Percentiles rank a stretch among this genome's conserved stretches.
Evolutionary conservation across 2,329 filamentous ascomycete genomes (phyloP).

Genomic region (Blumeriella jaapii): DNA sequence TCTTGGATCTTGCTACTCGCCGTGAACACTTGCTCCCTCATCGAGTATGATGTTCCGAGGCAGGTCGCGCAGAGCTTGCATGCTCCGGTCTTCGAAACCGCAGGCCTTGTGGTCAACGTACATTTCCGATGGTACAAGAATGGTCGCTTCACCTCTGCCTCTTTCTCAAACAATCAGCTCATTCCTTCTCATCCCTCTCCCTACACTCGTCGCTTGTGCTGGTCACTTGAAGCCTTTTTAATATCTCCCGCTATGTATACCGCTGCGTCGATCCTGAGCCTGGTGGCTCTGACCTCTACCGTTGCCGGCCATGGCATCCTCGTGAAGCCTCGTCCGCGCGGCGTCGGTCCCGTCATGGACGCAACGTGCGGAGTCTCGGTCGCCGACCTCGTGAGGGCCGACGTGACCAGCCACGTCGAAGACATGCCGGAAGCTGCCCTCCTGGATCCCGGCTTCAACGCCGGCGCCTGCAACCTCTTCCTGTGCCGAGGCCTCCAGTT

Average conservation of each 20-base stretch:
- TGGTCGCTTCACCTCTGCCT: too few relatives aligned
- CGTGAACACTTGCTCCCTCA: too few relatives aligned
- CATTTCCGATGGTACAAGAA: too few relatives aligned
- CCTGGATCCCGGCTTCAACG: slow-evolving; percentile 20
- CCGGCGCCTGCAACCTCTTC: slow-evolving; percentile 30
- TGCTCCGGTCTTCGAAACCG: too few relatives aligned
- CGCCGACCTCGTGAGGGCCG: slow-evolving; percentile 22
- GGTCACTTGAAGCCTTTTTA: slow-evolving; percentile 15
- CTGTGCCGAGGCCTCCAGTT: slow-evolving; percentile 38
- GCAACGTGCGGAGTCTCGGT: slow-evolving; percentile 33
- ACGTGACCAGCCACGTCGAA: slow-evolving; percentile 24
- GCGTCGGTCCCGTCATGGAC: slow-evolving; percentile 32
- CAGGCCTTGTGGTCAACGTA: too few relatives aligned
- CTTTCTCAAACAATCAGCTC: slow-evolving; percentile 1
- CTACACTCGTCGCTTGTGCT: slow-evolving; percentile 13
- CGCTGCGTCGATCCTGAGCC: slow-evolving; percentile 2
- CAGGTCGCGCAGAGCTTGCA: too few relatives aligned
- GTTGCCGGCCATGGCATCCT: slow-evolving; percentile 36
- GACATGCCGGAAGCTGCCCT: slow-evolving; percentile 28
- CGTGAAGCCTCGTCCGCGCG: slow-evolving; percentile 30
- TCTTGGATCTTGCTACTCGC: too few relatives aligned
- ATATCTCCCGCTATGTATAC: slow-evolving; percentile 4
- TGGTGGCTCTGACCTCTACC: slow-evolving; percentile 11
- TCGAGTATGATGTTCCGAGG: too few relatives aligned
- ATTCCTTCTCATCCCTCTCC: slow-evolving; percentile 4